These are phyloP conservation scores for Leishmania lainsoni DNA, from an alignment of 208 protist genomes.

Conservation along the genomic window DNA sequence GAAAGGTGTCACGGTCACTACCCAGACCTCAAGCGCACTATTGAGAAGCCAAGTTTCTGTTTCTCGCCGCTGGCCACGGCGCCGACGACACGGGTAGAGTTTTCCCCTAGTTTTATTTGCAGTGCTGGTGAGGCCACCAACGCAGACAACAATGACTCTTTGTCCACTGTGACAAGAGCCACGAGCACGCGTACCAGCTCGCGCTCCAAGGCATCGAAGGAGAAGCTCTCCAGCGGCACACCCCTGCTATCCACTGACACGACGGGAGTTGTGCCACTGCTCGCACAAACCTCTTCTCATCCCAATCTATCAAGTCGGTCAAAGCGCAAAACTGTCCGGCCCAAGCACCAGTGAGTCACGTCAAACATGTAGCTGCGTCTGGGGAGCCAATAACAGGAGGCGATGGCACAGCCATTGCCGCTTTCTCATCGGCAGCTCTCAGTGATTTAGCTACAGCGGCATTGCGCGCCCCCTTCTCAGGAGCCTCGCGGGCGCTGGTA, in stretches of 20 bases:
- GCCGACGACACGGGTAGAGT: conserved; percentile 14
- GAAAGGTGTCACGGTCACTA: neutral
- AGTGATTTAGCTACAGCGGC: neutral
- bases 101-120: neutral
- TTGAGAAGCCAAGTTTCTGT: neutral
- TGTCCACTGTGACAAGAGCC: neutral
- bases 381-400: neutral
- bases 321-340: neutral
- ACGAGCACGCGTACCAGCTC: neutral
- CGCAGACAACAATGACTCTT: too few relatives aligned
- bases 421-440: conserved; percentile 1
- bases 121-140: neutral
- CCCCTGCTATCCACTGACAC: neutral
- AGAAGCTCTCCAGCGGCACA: neutral
- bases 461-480: conserved; percentile 3
- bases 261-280: neutral
- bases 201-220: neutral
- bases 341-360: neutral
- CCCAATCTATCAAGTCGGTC: neutral
- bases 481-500: conserved; percentile 1
- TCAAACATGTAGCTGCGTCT: neutral
- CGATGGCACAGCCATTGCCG: neutral
- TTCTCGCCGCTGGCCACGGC: conserved; percentile 35
- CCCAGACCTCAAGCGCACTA: neutral
- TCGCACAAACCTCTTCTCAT: neutral